Percentiles rank a stretch among this genome's conserved stretches.
Conservation (phyloP, 2,329 filamentous ascomycete genomes). For the Aspergillus carbonarius region DNA sequence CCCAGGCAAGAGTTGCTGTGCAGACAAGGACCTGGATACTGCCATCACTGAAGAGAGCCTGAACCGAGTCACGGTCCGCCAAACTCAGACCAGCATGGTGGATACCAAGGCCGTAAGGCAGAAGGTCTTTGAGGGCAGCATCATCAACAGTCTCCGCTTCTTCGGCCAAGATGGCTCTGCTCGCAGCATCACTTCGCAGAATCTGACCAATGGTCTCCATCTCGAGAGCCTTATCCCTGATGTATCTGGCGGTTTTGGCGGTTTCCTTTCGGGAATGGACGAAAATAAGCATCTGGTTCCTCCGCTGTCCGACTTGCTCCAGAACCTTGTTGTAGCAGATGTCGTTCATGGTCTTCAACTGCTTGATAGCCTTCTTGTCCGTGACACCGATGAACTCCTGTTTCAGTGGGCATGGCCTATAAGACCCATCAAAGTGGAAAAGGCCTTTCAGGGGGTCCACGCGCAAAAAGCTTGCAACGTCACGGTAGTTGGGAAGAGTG, state of each 20-base stretch:
- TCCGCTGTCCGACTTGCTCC: slow-evolving; percentile 88
- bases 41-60: slow-evolving; percentile 89
- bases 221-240: slow-evolving; percentile 95
- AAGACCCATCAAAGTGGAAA: slow-evolving; percentile 96
- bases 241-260: slow-evolving; percentile 93
- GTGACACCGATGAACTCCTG: slow-evolving; percentile 98
- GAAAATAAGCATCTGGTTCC: slow-evolving; percentile 98
- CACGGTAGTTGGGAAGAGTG: slow-evolving; percentile 92
- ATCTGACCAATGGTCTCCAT: slow-evolving; percentile 96
- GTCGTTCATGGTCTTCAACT: slow-evolving; percentile 98
- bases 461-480: slow-evolving; percentile 92
- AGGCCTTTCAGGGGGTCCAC: slow-evolving; percentile 82
- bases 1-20: slow-evolving; percentile 97
- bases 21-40: slow-evolving; percentile 93
- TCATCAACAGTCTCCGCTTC: slow-evolving; percentile 82
- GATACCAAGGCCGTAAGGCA: slow-evolving; percentile 96
- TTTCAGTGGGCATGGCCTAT: slow-evolving; percentile 86
- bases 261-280: slow-evolving; percentile 98
- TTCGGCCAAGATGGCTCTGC: slow-evolving; percentile 80
- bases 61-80: slow-evolving; percentile 90
- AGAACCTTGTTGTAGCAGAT: slow-evolving; percentile 97
- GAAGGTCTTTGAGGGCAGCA: slow-evolving; percentile 83
- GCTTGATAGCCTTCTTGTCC: slow-evolving; percentile 97
- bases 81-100: slow-evolving; percentile 97
- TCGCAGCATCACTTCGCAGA: slow-evolving; percentile 86